Base-by-base conservation (phyloP, 306 rosid genomes). In the Comarum palustre region DNA sequence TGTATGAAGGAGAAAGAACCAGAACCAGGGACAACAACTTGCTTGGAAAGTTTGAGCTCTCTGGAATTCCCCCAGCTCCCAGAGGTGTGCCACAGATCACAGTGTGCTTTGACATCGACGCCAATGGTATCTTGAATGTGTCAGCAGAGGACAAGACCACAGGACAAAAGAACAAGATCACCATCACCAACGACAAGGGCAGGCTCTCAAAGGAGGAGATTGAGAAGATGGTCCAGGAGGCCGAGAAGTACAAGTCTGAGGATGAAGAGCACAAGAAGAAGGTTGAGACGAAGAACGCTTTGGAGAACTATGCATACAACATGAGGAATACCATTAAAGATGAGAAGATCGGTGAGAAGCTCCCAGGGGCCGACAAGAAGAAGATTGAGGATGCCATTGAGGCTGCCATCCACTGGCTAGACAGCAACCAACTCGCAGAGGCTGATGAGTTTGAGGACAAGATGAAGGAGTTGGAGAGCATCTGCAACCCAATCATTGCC, bases 61-160 rank as follows among this genome's bases (percentile, higher is more conserved):
- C 92, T 0, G 92, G 96, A 36, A 89, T 89, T 60, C 96, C 92
- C 22, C 92, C 90, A n/a, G 96, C 96, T 1, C 96, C 96, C 29
- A 84, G 92, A 57, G 92, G 92, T 36, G 96, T 89, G 13, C 96
- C 96, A 19, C 92, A 89, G 47, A 89, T 89, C 72, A 89, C 90
- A 2, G 96, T 89, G 39, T 87, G 96, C 80, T 89, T 89, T 1
- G 88, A 85, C 72, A 89, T 89, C 17, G 96, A 89, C n/a, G 90
- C 90, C 55, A 87, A 89, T 2, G 96, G 96, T 80, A 89, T 89
- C 71, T 82, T 89, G 84, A 87, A 89, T 25, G 96, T 89, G 43
- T 87, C 90, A 0, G 96, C 92, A 0, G 90, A 89, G 68, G 96
- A 89, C 78, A 85, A 89, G 79, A 87, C 92, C 55, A 89, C 96